phyloP scores from a whole-genome alignment of 2,329 filamentous ascomycete genomes.

The Exophiala spinifera region DNA sequence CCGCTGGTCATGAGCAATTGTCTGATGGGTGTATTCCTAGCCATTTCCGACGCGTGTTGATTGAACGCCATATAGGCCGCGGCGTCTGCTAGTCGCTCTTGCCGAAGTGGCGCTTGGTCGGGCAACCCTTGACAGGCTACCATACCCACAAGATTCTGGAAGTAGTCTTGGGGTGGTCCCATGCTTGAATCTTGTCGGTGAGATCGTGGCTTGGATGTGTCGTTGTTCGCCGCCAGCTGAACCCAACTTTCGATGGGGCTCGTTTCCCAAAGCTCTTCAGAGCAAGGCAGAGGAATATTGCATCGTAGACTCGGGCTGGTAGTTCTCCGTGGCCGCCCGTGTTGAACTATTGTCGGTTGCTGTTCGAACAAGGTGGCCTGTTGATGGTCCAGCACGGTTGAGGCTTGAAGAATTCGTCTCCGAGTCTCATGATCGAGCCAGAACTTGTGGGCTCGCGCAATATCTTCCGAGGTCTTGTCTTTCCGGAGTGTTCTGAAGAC shows the following conservation, averaged over 20 bases:
- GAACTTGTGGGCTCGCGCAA: conserved; percentile 34
- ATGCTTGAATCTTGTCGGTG: not conserved
- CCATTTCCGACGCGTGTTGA: conserved; percentile 33
- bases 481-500: conserved; percentile 31
- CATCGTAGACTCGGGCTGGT: conserved; percentile 15
- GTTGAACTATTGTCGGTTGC: conserved; percentile 32
- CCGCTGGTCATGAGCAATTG: conserved; percentile 36
- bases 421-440: conserved; percentile 38
- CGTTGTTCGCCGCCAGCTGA: conserved; percentile 21
- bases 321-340: conserved; percentile 17
- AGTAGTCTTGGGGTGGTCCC: conserved; percentile 17
- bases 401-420: conserved; percentile 36
- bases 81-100: conserved; percentile 9
- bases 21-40: conserved; percentile 33
- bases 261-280: conserved; percentile 34
- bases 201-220: conserved; percentile 3
- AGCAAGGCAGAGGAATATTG: conserved; percentile 34
- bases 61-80: conserved; percentile 29
- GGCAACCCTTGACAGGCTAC: conserved; percentile 11
- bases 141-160: conserved; percentile 24
- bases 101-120: conserved; percentile 7
- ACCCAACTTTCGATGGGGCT: conserved; percentile 32
- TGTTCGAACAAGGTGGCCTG: conserved; percentile 35
- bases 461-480: conserved; percentile 28
- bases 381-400: conserved; percentile 35